A percentile compares a stretch with the other conserved stretches of the same genome.
Evolutionary conservation across 257 asterid species (phyloP).

Genomic region (Nicotiana attenuata): DNA sequence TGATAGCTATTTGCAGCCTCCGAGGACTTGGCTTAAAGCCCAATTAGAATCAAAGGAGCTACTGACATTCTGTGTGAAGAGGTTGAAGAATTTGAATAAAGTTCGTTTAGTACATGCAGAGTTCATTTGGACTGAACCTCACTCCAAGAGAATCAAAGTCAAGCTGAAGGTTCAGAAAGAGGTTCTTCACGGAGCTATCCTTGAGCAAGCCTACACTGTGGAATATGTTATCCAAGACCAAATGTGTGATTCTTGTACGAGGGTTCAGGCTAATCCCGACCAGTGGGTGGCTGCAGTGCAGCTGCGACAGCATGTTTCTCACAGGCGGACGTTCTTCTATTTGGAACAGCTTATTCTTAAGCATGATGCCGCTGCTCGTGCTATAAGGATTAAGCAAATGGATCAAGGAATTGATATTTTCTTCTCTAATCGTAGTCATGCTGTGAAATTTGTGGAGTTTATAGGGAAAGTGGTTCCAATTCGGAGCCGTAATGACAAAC

Average conservation of each 20-base stretch:
- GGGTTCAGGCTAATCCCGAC: constrained; percentile 53
- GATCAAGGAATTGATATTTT: constrained; percentile 50
- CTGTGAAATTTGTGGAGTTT: constrained; percentile 40
- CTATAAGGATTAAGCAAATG: constrained; percentile 54
- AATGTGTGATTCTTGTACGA: constrained; percentile 48
- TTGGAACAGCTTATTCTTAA: constrained; percentile 61
- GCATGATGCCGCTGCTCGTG: constrained; percentile 49
- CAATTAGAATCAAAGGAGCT: constrained; percentile 8
- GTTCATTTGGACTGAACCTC: constrained; percentile 14
- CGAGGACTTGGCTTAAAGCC: constrained; percentile 6
- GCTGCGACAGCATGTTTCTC: constrained; percentile 50
- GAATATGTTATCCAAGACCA: constrained; percentile 49
- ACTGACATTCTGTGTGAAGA: constrained; percentile 12
- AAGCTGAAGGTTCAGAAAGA: constrained; percentile 40
- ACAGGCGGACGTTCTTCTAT: constrained; percentile 53
- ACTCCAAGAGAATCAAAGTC: constrained; percentile 12
- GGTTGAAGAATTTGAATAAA: constrained; percentile 13
- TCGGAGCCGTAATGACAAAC: constrained; percentile 35
- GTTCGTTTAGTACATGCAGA: constrained; percentile 5
- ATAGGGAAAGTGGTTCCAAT: constrained; percentile 39
- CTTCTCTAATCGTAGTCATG: constrained; percentile 43
- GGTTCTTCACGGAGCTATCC: constrained; percentile 47
- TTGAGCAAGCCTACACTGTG: constrained; percentile 42
- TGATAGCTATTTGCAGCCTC: constrained; percentile 5
- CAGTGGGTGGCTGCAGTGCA: constrained; percentile 66